Percentiles rank a stretch among this genome's conserved stretches.
phyloP scores from a whole-genome alignment of 78 protist genomes.

The Speleostelium caveatum region DNA sequence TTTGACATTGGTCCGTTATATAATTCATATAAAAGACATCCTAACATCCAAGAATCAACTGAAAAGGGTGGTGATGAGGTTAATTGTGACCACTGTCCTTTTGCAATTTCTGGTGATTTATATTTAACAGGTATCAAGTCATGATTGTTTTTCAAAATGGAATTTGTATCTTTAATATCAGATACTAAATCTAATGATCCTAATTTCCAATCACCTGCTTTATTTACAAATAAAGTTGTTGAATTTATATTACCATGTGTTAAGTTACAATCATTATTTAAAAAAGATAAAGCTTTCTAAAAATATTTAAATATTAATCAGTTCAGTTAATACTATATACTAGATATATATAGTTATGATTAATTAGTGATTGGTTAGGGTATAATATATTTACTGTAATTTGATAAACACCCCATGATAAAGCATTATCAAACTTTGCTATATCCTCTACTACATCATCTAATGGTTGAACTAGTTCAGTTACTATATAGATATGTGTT shows the following conservation, averaged over 20 bases:
- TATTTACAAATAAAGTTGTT: slow-evolving; percentile 73
- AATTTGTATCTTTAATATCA: slow-evolving; percentile 41
- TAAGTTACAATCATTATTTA: slow-evolving; percentile 65
- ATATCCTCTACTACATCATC: slow-evolving; percentile 70
- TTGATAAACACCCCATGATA: slow-evolving; percentile 83
- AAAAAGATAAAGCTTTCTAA: slow-evolving; percentile 81
- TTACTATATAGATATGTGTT: slow-evolving; percentile 66
- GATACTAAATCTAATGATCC: slow-evolving; percentile 81
- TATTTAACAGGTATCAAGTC: slow-evolving; percentile 65
- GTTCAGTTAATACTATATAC: neutral
- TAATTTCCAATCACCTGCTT: slow-evolving; percentile 87
- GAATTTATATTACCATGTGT: slow-evolving; percentile 81
- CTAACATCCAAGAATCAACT: slow-evolving; percentile 82
- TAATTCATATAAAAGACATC: slow-evolving; percentile 70
- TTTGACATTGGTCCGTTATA: slow-evolving; percentile 61
- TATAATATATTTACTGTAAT: slow-evolving; percentile 47
- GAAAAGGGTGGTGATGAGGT: slow-evolving; percentile 3
- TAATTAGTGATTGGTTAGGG: neutral
- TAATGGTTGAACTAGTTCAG: slow-evolving; percentile 72
- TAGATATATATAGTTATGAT: neutral
- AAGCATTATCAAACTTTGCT: slow-evolving; percentile 49
- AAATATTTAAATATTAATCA: neutral
- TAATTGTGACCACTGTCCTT: slow-evolving; percentile 63
- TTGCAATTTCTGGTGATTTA: slow-evolving; percentile 63
- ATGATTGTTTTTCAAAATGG: slow-evolving; percentile 28